Conservation (phyloP, 2,329 filamentous ascomycete species). For the Thielaviopsis ethacetica region DNA sequence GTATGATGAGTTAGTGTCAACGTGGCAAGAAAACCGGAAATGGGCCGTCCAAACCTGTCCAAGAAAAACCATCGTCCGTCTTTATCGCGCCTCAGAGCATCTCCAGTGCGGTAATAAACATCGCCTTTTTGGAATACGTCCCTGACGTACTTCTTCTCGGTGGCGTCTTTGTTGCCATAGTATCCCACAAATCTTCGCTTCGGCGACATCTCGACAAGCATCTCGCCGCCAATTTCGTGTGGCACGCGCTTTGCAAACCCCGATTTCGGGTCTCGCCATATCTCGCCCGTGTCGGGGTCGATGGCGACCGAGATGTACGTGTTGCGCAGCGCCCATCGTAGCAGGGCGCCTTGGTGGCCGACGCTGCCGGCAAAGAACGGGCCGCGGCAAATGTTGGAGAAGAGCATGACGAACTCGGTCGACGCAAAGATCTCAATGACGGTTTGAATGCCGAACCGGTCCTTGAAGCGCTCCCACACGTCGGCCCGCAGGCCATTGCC, state of each 20-base stretch:
- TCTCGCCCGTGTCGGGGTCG: conserved; percentile 50
- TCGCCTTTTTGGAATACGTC: conserved; percentile 53
- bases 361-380: conserved; percentile 48
- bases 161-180: conserved; percentile 50
- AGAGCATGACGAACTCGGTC: conserved; percentile 51
- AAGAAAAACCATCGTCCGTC: conserved; percentile 56
- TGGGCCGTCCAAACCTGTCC: conserved; percentile 23
- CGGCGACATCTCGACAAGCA: conserved; percentile 45
- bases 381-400: conserved; percentile 43
- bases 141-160: conserved; percentile 45
- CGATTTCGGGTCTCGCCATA: conserved; percentile 48
- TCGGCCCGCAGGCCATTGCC: conserved; percentile 55
- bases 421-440: conserved; percentile 66
- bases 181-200: conserved; percentile 51
- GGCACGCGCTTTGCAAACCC: conserved; percentile 47
- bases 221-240: conserved; percentile 58
- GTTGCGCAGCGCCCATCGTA: conserved; percentile 35
- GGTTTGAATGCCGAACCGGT: conserved; percentile 44
- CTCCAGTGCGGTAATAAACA: conserved; percentile 51
- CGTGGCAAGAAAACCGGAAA: background rate
- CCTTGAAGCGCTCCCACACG: conserved; percentile 48
- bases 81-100: conserved; percentile 41
- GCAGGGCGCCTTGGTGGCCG: conserved; percentile 52
- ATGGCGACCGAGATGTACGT: conserved; percentile 49
- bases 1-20: background rate